These are phyloP conservation scores for Aspergillus panamensis DNA, from an alignment of 495 filamentous ascomycete genomes.

Conservation along the genomic window DNA sequence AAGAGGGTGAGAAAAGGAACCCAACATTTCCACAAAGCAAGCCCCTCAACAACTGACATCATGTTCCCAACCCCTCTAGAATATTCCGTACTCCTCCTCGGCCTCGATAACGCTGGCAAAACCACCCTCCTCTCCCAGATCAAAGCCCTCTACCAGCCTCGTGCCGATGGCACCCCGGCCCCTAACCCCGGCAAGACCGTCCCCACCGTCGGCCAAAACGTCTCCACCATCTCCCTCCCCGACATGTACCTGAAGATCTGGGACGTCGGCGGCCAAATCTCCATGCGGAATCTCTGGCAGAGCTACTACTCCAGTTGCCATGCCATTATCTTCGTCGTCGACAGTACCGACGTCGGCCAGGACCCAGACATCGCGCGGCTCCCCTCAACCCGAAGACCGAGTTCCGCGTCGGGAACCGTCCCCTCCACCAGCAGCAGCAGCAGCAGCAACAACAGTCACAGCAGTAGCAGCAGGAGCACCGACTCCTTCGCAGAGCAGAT, in stretches of 20 bases:
- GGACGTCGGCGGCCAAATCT: constrained; percentile 94
- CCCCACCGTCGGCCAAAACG: constrained; percentile 96
- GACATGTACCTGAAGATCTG: constrained; percentile 98
- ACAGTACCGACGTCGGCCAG: constrained; percentile 86
- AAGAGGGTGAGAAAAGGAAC: constrained; percentile 63
- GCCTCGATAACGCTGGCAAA: constrained; percentile 97
- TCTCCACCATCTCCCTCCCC: constrained; percentile 78
- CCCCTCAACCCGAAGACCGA: constrained; percentile 28
- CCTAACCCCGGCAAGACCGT: constrained; percentile 68
- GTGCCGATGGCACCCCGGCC: constrained; percentile 49
- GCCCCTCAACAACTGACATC: not conserved
- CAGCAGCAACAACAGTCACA: not conserved
- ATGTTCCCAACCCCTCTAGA: constrained; percentile 47
- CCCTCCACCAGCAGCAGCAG: not conserved
- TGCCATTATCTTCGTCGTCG: constrained; percentile 95
- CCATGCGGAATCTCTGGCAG: constrained; percentile 88
- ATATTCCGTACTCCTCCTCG: constrained; percentile 95
- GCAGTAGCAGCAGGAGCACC: not conserved
- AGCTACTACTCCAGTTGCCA: constrained; percentile 91
- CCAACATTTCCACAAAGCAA: not conserved
- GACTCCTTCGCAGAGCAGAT: constrained; percentile 36
- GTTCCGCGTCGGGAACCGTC: constrained; percentile 26
- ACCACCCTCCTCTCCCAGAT: constrained; percentile 96
- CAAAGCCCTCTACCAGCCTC: constrained; percentile 77
- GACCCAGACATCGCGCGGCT: constrained; percentile 52